Evolutionary conservation across 306 rosid species (phyloP), one percentile per base, ranked within the genome.

Genomic region (Vicia sativa): DNA sequence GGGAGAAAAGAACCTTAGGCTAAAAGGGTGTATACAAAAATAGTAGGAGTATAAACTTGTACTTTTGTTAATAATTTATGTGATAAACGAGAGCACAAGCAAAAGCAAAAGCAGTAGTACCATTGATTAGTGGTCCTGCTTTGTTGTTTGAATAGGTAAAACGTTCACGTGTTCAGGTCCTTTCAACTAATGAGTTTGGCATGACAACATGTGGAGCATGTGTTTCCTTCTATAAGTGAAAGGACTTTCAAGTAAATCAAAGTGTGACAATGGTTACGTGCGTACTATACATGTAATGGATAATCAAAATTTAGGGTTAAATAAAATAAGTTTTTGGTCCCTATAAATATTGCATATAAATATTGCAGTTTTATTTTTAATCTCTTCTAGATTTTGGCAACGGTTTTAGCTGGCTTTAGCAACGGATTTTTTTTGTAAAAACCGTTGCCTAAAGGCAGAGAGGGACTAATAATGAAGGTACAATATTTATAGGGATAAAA

Each of bases 171-270:
- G 84, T 67, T 34, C 18, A 71, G 44, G 50, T 59, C 62, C 52
- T 65, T 53, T 71, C 75, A 55, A 59, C 76, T 66, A 80, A 67
- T 55, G 64, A 67, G 45, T 61, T 74, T 18, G 28, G 61, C 72
- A 16, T 49, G 59, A 23, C 67, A 76, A 68, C 91, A 78, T 78
- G 89, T 76, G 81, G 74, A 76, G 85, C 89, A 78, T 80, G 83
- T 79, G 82, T 83, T 53, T 34, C 4, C 85, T 67, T 68, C 70
- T 16, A 58, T 14, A 39, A 57, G 54, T 14, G 26, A 13, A 13
- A 16, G 13, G 18, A 19, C 34, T 21, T 62, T 58, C 45, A 41
- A 41, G n/a, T 11, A 41, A 41, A 41, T 10, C 45, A 41, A 41
- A 41, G 45, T 0, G 45, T 41, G 45, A 41, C 45, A 41, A 7